These are phyloP conservation scores for Kuraishia piskuri DNA, from an alignment of 805 yeast genomes.

Conservation along the genomic window DNA sequence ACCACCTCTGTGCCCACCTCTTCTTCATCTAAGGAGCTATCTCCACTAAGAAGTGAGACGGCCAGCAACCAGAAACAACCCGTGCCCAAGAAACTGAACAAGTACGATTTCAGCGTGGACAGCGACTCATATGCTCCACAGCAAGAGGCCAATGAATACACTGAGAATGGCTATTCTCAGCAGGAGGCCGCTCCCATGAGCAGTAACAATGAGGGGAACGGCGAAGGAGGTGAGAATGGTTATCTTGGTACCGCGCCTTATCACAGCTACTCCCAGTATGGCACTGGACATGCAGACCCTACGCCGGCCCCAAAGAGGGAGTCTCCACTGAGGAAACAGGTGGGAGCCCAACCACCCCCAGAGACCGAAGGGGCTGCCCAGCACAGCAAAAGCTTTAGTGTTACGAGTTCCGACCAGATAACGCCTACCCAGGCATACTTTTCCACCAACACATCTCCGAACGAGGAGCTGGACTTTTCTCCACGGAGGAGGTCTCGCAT, in stretches of 20 bases:
- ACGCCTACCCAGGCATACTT: neutral
- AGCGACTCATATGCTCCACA: slow-evolving; percentile 15
- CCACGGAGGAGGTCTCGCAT: neutral
- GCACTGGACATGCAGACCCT: neutral
- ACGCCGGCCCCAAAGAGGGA: neutral
- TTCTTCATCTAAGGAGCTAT: slow-evolving; percentile 2
- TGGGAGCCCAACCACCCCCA: neutral
- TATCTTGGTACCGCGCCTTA: too few relatives aligned
- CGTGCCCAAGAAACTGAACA: slow-evolving; percentile 12
- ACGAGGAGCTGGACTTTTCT: neutral
- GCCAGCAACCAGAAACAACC: neutral
- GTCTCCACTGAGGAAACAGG: neutral
- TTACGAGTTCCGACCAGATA: neutral
- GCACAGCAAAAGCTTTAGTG: neutral
- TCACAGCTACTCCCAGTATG: too few relatives aligned
- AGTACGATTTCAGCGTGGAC: slow-evolving; percentile 22
- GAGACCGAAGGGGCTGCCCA: neutral
- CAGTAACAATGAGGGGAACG: too few relatives aligned
- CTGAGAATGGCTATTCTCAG: neutral
- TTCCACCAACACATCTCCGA: neutral
- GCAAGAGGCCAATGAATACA: neutral
- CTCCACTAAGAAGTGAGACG: neutral
- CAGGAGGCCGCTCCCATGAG: too few relatives aligned
- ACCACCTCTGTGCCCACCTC: neutral
- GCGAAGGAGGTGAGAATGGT: too few relatives aligned